These are phyloP conservation scores for Exophiala viscosa DNA, from an alignment of 2,329 filamentous ascomycete genomes.

Conservation along the genomic window DNA sequence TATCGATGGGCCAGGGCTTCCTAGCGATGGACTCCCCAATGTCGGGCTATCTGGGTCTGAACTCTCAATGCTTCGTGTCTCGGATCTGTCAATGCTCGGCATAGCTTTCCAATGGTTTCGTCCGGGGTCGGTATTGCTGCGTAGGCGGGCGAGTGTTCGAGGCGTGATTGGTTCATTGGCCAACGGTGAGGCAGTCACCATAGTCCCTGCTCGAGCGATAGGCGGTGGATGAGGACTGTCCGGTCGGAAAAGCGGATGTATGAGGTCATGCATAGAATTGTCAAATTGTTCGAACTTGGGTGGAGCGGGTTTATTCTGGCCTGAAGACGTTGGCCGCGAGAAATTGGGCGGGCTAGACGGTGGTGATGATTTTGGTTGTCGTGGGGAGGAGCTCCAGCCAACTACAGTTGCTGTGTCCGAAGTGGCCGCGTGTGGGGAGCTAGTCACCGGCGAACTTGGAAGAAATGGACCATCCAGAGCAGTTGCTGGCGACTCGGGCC, in stretches of 20 bases:
- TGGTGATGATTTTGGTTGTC: slow-evolving; percentile 23
- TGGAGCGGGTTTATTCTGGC: slow-evolving; percentile 11
- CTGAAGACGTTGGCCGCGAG: slow-evolving; percentile 28
- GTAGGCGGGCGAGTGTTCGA: slow-evolving; percentile 36
- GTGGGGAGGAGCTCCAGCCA: slow-evolving; percentile 23
- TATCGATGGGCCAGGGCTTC: slow-evolving; percentile 29
- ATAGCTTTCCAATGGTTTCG: slow-evolving; percentile 26
- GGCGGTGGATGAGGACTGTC: slow-evolving; percentile 53
- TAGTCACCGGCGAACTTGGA: slow-evolving; percentile 19
- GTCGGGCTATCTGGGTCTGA: slow-evolving; percentile 17
- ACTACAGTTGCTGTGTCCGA: slow-evolving; percentile 17
- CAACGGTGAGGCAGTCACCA: slow-evolving; percentile 53
- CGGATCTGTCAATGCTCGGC: slow-evolving; percentile 27
- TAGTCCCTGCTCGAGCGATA: slow-evolving; percentile 50
- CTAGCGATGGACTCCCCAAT: slow-evolving; percentile 14
- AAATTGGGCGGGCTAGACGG: slow-evolving; percentile 30
- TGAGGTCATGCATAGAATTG: slow-evolving; percentile 46
- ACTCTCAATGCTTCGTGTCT: slow-evolving; percentile 19
- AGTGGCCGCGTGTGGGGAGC: slow-evolving; percentile 21
- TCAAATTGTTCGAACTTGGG: slow-evolving; percentile 14
- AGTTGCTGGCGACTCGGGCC: slow-evolving; percentile 28
- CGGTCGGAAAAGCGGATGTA: slow-evolving; percentile 57
- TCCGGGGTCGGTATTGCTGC: slow-evolving; percentile 14
- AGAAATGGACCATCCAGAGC: slow-evolving; percentile 26
- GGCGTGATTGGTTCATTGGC: slow-evolving; percentile 51